phyloP scores from a whole-genome alignment of 805 yeast species.

The Wickerhamiella dianesei region DNA sequence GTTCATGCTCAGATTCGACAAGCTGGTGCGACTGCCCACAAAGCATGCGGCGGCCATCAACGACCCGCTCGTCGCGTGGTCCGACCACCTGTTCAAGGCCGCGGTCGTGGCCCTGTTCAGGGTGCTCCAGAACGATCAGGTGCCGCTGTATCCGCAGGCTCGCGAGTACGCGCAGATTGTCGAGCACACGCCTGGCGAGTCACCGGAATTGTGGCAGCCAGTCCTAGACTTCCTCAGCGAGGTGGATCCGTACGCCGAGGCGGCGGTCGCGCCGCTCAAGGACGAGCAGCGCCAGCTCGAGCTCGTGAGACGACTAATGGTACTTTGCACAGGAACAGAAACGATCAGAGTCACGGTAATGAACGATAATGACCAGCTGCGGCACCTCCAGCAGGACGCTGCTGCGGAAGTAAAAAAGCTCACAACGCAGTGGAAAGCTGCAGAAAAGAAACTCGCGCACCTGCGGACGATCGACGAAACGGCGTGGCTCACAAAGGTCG shows the following conservation, averaged over 20 bases:
- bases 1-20: conserved; percentile 28
- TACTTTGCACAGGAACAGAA: conserved; percentile 24
- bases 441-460: conserved; percentile 15
- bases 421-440: conserved; percentile 18
- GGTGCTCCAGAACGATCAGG: conserved; percentile 23
- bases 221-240: conserved; percentile 19
- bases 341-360: conserved; percentile 25
- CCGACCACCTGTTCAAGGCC: conserved; percentile 25
- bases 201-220: conserved; percentile 23
- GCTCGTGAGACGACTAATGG: conserved; percentile 20
- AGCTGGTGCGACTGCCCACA: conserved; percentile 25
- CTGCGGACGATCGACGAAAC: conserved; percentile 16
- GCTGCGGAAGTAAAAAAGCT: conserved; percentile 21
- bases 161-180: conserved; percentile 20
- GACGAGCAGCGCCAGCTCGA: conserved; percentile 20
- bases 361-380: conserved; percentile 23
- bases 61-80: conserved; percentile 27
- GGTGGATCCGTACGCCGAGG: conserved; percentile 11
- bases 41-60: conserved; percentile 24
- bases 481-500: conserved; percentile 20
- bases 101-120: conserved; percentile 22
- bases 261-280: conserved; percentile 13
- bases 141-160: conserved; percentile 21
- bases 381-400: conserved; percentile 18
- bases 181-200: conserved; percentile 25